A percentile compares a stretch with the other conserved stretches of the same genome.
These are phyloP conservation scores for Handroanthus guayacan DNA, from an alignment of 257 asterid genomes.

Conservation along the genomic window DNA sequence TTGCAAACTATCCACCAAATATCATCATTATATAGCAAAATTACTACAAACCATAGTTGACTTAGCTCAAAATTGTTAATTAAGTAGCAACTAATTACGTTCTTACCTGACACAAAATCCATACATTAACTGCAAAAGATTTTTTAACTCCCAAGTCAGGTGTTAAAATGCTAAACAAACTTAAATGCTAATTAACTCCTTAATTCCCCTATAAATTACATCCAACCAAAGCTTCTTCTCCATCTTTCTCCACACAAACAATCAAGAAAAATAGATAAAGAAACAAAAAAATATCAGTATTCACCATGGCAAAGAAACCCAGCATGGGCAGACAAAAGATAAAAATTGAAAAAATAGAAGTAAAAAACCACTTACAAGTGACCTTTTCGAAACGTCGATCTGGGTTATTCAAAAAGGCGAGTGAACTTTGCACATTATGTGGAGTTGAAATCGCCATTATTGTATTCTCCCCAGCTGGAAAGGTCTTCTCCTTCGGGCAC, in stretches of 20 bases:
- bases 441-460: constrained; percentile 73
- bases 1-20: not conserved
- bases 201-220: constrained; percentile 43
- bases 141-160: constrained; percentile 66
- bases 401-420: constrained; percentile 77
- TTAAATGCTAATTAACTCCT: constrained; percentile 15
- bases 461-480: constrained; percentile 81
- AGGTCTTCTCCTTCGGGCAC: constrained; percentile 80
- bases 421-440: constrained; percentile 74
- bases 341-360: constrained; percentile 75
- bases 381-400: constrained; percentile 78
- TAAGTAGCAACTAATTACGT: not conserved
- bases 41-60: constrained; percentile 26
- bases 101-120: constrained; percentile 33
- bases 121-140: constrained; percentile 47
- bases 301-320: constrained; percentile 63
- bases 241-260: not conserved
- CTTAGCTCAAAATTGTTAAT: constrained; percentile 32
- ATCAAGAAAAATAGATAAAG: too few species aligned
- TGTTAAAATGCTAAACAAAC: constrained; percentile 34
- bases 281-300: not conserved
- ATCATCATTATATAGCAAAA: not conserved
- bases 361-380: constrained; percentile 69
- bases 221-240: not conserved
- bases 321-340: constrained; percentile 82